phyloP scores from a whole-genome alignment of 2,329 filamentous ascomycete species.

The Aquanectria penicillioides region DNA sequence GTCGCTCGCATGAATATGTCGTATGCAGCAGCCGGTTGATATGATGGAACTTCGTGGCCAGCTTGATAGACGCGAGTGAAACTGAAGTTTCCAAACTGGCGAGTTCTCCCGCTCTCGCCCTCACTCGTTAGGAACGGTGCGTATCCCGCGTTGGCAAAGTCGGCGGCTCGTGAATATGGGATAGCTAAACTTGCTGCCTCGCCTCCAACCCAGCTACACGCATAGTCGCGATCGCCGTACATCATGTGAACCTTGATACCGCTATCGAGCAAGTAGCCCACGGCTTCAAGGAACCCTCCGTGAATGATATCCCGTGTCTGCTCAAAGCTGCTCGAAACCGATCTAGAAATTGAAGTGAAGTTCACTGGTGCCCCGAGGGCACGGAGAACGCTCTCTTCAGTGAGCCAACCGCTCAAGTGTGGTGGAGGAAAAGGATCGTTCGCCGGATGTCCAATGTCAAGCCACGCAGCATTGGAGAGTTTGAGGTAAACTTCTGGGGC shows the following conservation, averaged over 20 bases:
- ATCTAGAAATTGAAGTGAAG: conserved; percentile 57
- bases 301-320: conserved; percentile 69
- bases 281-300: conserved; percentile 57
- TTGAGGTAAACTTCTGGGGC: conserved; percentile 63
- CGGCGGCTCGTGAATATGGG: conserved; percentile 54
- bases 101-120: conserved; percentile 72
- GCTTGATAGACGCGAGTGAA: conserved; percentile 74
- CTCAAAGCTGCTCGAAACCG: conserved; percentile 63
- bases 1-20: conserved; percentile 69
- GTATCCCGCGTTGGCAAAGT: conserved; percentile 73
- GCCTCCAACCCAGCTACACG: conserved; percentile 75
- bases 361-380: conserved; percentile 72
- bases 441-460: conserved; percentile 67
- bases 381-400: conserved; percentile 63
- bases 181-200: conserved; percentile 74
- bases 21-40: conserved; percentile 67
- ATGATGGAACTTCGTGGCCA: conserved; percentile 70
- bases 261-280: conserved; percentile 68
- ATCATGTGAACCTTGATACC: conserved; percentile 77
- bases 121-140: conserved; percentile 73
- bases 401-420: conserved; percentile 72
- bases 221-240: conserved; percentile 71
- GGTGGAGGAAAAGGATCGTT: conserved; percentile 70
- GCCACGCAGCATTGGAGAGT: conserved; percentile 59
- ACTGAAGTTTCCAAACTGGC: conserved; percentile 78